A percentile compares a stretch with the other conserved stretches of the same genome.
phyloP scores from a whole-genome alignment of 768 basidiomycete genomes.

The Tephrocybe sp. region DNA sequence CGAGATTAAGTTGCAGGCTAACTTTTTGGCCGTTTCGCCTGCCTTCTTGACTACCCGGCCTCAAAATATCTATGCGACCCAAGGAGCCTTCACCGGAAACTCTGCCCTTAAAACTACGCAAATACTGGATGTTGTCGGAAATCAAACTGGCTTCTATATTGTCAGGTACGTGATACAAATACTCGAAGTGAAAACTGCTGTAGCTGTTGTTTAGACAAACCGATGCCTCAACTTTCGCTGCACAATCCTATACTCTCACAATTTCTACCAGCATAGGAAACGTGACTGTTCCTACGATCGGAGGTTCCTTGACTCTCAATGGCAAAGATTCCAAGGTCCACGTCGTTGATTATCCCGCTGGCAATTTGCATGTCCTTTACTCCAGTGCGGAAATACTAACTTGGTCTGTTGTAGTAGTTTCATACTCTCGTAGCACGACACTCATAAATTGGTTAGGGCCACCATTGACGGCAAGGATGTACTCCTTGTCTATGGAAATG shows the following conservation, averaged over 20 bases:
- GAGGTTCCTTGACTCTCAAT: slow-evolving; percentile 40
- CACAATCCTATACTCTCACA: slow-evolving; percentile 40
- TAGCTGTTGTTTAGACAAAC: slow-evolving; percentile 28
- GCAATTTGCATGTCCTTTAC: slow-evolving; percentile 40
- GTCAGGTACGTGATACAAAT: slow-evolving; percentile 28
- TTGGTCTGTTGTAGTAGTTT: slow-evolving; percentile 30
- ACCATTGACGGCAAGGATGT: slow-evolving; percentile 47
- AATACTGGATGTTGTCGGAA: slow-evolving; percentile 44
- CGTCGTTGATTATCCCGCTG: slow-evolving; percentile 47
- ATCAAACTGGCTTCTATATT: slow-evolving; percentile 45
- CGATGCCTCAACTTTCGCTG: slow-evolving; percentile 35
- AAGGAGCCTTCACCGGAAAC: slow-evolving; percentile 47
- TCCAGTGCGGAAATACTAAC: slow-evolving; percentile 50
- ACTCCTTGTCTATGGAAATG: slow-evolving; percentile 45
- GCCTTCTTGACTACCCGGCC: slow-evolving; percentile 48
- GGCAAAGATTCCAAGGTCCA: slow-evolving; percentile 55
- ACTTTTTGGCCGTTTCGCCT: slow-evolving; percentile 48
- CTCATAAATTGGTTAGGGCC: slow-evolving; percentile 30
- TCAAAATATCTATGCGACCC: slow-evolving; percentile 36
- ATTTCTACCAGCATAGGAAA: slow-evolving; percentile 44
- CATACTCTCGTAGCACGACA: not conserved
- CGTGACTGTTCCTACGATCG: slow-evolving; percentile 40
- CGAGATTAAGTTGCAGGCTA: slow-evolving; percentile 49
- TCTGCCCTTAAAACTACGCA: slow-evolving; percentile 48
- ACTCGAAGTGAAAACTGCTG: no score